Evolutionary conservation across 495 filamentous ascomycete species (phyloP).

Genomic region (Podospora comata): DNA sequence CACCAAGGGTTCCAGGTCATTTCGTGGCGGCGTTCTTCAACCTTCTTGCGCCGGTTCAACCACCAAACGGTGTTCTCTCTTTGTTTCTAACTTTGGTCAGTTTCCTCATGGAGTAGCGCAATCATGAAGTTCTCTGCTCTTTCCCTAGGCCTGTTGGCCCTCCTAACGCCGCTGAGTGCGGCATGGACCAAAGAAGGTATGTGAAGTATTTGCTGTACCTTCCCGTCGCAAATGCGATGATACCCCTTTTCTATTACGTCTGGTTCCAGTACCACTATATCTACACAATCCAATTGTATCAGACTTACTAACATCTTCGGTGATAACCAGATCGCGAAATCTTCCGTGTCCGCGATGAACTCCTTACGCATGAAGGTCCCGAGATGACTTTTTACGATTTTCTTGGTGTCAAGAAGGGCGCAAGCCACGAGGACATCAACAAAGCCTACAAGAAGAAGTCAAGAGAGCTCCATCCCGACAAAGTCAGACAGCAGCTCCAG

Average conservation of each 20-base stretch:
- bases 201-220: slow-evolving; percentile 18
- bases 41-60: slow-evolving; percentile 3
- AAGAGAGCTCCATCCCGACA: slow-evolving; percentile 82
- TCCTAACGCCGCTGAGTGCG: slow-evolving; percentile 59
- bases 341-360: slow-evolving; percentile 86
- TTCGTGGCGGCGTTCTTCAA: not conserved
- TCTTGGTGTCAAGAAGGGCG: slow-evolving; percentile 66
- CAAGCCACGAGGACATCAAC: slow-evolving; percentile 83
- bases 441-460: slow-evolving; percentile 91
- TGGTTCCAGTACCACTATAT: not conserved
- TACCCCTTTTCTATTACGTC: not conserved
- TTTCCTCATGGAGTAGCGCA: slow-evolving; percentile 29
- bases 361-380: slow-evolving; percentile 68
- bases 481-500: slow-evolving; percentile 79
- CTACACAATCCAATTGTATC: not conserved
- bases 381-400: slow-evolving; percentile 95
- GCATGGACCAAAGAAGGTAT: slow-evolving; percentile 85
- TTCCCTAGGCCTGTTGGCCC: slow-evolving; percentile 53
- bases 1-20: not conserved
- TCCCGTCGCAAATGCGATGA: not conserved
- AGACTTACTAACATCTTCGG: slow-evolving; percentile 10
- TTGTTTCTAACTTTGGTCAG: not conserved
- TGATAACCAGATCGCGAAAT: slow-evolving; percentile 80
- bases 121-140: slow-evolving; percentile 53
- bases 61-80: not conserved